Percentiles rank a stretch among this genome's conserved stretches.
These are phyloP conservation scores for Bruguiera gymnorhiza DNA, from an alignment of 345 rosid genomes.

Conservation along the genomic window DNA sequence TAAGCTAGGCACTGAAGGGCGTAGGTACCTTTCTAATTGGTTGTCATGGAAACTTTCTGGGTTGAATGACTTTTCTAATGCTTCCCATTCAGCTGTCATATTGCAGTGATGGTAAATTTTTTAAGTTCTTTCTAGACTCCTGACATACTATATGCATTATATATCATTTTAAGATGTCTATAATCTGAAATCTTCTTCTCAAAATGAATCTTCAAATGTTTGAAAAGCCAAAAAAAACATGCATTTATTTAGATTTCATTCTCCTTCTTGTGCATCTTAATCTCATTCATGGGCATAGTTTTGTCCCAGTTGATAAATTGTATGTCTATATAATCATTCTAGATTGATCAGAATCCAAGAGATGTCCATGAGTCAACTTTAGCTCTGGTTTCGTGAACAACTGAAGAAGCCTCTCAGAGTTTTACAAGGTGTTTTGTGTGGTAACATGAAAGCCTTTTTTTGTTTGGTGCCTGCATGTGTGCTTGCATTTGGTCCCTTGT, in stretches of 20 bases:
- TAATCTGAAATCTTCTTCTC: not conserved
- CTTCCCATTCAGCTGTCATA: conserved; percentile 13
- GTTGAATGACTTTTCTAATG: too few relatives aligned
- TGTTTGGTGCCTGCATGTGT: not conserved
- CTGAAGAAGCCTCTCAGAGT: conserved; percentile 37
- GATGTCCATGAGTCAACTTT: conserved; percentile 89
- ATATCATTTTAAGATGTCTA: too few relatives aligned
- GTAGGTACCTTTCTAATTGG: conserved; percentile 97
- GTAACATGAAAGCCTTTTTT: conserved; percentile 6
- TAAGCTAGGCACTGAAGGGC: conserved; percentile 98
- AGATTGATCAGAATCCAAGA: conserved; percentile 76
- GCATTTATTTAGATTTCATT: conserved; percentile 69
- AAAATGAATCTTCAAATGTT: conserved; percentile 92
- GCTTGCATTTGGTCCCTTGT: not conserved
- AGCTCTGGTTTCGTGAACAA: conserved; percentile 64
- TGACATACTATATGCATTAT: not conserved
- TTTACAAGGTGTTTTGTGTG: conserved; percentile 52
- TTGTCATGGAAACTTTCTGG: conserved; percentile 37
- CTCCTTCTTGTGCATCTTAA: conserved; percentile 20
- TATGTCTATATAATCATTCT: not conserved
- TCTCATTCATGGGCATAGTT: conserved; percentile 8
- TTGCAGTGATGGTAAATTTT: conserved; percentile 65
- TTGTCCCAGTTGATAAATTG: not conserved
- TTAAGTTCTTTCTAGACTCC: not conserved
- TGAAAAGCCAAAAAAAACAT: conserved; percentile 89